Evolutionary conservation across 1,284 basidiomycete species (phyloP), one percentile per base, ranked within the genome.

Genomic region (Malassezia nana): DNA sequence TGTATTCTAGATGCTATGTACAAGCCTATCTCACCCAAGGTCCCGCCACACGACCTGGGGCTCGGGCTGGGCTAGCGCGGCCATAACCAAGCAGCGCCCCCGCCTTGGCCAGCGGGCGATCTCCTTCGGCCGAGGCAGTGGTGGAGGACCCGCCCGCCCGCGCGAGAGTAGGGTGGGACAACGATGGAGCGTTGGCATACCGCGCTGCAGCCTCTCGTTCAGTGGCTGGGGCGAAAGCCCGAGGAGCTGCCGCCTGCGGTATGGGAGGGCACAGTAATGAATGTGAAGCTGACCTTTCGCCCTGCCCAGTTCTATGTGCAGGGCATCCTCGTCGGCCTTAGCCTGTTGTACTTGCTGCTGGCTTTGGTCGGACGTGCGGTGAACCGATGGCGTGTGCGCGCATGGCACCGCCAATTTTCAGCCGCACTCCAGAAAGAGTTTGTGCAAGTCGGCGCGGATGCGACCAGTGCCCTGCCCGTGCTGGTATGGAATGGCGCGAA

Each of bases 401-500:
- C 35, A n/a, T 46, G 44, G 29, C 18, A 20, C 16, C 30, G n/a
- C 5, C 26, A 12, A 16, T 35, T 49, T 26, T 32, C 8, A 1
- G 32, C 16, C 10, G 42, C 52, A 20, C 38, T 46, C 15, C 32
- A 46, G 32, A 43, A 22, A n/a, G 51, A 62, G 45, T 60, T 58
- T 42, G 47, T 47, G 16, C 40, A 64, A 18, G 60, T 64, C 26
- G 66, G 66, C 22, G 52, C 54, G 24, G 44, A 50, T 24, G 29
- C 50, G 8, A 54, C 58, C 24, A 39, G 50, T 1, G 53, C 45
- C 6, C 22, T 32, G 28, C 46, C 55, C 6, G 26, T 51, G 25
- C 60, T 72, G 10, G 16, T 66, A 28, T 74, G 71, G 71, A 72
- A 74, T 48, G 71, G 69, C 10, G 66, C 61, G 6, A 59, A 57